These are phyloP conservation scores for Margaritispora aquatica DNA, from an alignment of 495 filamentous ascomycete species.

Conservation along the genomic window DNA sequence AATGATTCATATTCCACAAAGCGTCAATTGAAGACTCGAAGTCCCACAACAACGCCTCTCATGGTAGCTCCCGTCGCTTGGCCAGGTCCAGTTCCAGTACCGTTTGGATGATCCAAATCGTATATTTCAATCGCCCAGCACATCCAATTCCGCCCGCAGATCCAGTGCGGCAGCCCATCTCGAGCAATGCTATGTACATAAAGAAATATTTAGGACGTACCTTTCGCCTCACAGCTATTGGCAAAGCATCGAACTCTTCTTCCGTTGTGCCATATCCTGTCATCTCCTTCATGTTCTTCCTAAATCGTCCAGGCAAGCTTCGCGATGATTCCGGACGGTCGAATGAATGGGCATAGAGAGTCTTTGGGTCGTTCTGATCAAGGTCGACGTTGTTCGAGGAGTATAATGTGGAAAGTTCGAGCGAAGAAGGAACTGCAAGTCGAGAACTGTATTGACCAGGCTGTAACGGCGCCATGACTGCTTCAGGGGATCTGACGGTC, in stretches of 20 bases:
- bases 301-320: constrained; percentile 12
- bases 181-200: constrained; percentile 2
- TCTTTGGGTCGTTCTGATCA: constrained; percentile 14
- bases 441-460: not conserved
- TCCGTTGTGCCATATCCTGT: constrained; percentile 22
- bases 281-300: constrained; percentile 25
- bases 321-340: constrained; percentile 19
- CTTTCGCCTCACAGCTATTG: constrained; percentile 51
- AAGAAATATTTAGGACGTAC: constrained; percentile 30
- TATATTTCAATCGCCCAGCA: not conserved
- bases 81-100: not conserved
- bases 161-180: not conserved
- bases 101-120: not conserved
- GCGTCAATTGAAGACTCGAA: not conserved
- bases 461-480: constrained; percentile 6
- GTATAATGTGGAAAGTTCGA: constrained; percentile 23
- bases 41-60: not conserved
- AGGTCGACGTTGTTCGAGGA: constrained; percentile 38
- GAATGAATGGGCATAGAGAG: constrained; percentile 20
- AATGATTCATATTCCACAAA: not conserved
- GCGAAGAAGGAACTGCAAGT: constrained; percentile 19
- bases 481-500: not conserved
- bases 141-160: not conserved
- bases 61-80: not conserved
- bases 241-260: constrained; percentile 47